Percentiles rank a stretch among this genome's conserved stretches.
phyloP scores from a whole-genome alignment of 2,329 filamentous ascomycete genomes.

The Diaporthe helianthi region DNA sequence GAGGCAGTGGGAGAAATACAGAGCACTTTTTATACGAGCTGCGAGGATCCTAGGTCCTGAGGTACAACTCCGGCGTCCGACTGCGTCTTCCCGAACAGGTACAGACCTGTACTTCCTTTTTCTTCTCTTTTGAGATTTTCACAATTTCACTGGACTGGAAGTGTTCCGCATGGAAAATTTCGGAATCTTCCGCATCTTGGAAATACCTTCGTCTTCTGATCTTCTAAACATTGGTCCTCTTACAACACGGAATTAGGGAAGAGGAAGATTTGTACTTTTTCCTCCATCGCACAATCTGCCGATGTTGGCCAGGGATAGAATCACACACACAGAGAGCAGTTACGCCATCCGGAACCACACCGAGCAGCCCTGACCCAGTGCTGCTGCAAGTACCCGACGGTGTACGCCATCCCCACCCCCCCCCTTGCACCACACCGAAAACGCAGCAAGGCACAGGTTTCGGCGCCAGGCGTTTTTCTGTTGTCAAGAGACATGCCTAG shows the following conservation, averaged over 20 bases:
- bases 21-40: background rate
- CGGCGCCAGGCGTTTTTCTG: background rate
- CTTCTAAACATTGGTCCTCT: background rate
- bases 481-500: constrained; percentile 21
- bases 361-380: background rate
- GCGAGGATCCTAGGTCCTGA: background rate
- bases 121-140: background rate
- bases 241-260: background rate
- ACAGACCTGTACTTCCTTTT: constrained; percentile 9
- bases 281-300: background rate
- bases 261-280: background rate
- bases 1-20: no score
- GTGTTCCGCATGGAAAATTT: background rate
- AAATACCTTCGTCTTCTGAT: background rate
- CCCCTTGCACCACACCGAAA: background rate
- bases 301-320: background rate
- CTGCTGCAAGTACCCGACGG: constrained; percentile 19
- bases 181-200: background rate
- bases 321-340: background rate
- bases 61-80: constrained; percentile 4
- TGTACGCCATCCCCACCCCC: background rate
- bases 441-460: background rate
- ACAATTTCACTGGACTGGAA: constrained; percentile 5
- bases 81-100: background rate
- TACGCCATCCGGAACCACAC: background rate